Evolutionary conservation across 129 eudicot species (phyloP).

Genomic region (Centrapalus pauciflorus): DNA sequence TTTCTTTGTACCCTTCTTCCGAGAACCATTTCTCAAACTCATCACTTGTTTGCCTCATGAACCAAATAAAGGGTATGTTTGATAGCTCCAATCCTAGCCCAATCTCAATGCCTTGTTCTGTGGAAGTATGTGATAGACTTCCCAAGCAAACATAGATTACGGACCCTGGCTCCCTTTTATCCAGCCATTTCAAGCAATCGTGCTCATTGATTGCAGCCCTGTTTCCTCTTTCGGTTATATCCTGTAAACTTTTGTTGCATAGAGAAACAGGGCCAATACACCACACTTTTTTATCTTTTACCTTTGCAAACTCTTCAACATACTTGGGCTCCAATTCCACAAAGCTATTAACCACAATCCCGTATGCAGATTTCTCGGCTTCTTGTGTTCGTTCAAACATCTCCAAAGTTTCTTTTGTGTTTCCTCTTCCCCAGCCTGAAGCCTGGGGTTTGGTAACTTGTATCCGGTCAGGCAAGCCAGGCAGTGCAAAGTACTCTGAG

Average conservation of each 20-base stretch:
- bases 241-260: slow-evolving; percentile 25
- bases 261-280: slow-evolving; percentile 48
- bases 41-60: slow-evolving; percentile 4
- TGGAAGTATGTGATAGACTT: slow-evolving; percentile 19
- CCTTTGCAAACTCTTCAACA: slow-evolving; percentile 26
- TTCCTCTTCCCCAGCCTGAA: slow-evolving; percentile 8
- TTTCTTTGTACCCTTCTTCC: slow-evolving; percentile 37
- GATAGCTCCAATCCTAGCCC: slow-evolving; percentile 41
- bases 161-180: slow-evolving; percentile 19
- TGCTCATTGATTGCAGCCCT: slow-evolving; percentile 13
- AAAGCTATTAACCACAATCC: slow-evolving; percentile 51
- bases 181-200: slow-evolving; percentile 43
- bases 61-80: slow-evolving; percentile 35
- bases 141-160: slow-evolving; percentile 53
- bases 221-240: slow-evolving; percentile 42
- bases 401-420: neutral
- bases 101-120: slow-evolving; percentile 35
- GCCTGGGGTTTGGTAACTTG: slow-evolving; percentile 34
- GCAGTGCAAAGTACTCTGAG: slow-evolving; percentile 31
- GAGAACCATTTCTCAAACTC: slow-evolving; percentile 30
- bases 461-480: slow-evolving; percentile 42
- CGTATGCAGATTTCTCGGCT: slow-evolving; percentile 23
- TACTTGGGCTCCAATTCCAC: slow-evolving; percentile 44
- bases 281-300: slow-evolving; percentile 32
- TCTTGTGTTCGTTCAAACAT: neutral